A percentile compares a stretch with the other conserved stretches of the same genome.
Evolutionary conservation across 1,284 basidiomycete genomes (phyloP).

Genomic region (Cystobasidium pallidum): DNA sequence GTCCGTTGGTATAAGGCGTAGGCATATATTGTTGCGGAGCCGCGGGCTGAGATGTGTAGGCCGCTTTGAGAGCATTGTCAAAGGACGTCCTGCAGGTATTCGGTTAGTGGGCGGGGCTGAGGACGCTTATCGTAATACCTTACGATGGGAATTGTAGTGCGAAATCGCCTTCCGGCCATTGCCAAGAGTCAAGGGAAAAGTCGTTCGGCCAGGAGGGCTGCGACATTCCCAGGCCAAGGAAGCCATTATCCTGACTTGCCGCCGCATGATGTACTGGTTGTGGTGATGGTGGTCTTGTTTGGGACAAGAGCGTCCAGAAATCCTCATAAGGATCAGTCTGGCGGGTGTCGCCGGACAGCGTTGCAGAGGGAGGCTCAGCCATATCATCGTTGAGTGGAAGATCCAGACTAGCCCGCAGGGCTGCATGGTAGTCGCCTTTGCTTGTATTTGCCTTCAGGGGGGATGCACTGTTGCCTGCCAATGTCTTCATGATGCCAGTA

Average conservation of each 20-base stretch:
- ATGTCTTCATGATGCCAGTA: slow-evolving; percentile 11
- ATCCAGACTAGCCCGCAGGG: slow-evolving; percentile 2
- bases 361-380: background rate
- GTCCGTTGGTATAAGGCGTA: background rate
- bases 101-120: background rate
- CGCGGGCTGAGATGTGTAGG: slow-evolving; percentile 4
- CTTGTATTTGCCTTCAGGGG: slow-evolving; percentile 7
- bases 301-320: slow-evolving; percentile 21
- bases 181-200: slow-evolving; percentile 18
- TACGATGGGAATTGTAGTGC: background rate
- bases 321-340: slow-evolving; percentile 12
- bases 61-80: slow-evolving; percentile 5
- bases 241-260: background rate
- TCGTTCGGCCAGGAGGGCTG: slow-evolving; percentile 10
- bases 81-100: background rate
- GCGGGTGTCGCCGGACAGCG: background rate
- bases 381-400: slow-evolving; percentile 1
- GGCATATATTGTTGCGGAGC: slow-evolving; percentile 2
- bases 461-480: slow-evolving; percentile 17
- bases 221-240: background rate
- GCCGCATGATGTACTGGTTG: background rate
- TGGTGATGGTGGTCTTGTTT: slow-evolving; percentile 11
- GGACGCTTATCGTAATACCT: background rate
- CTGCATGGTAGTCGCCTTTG: slow-evolving; percentile 8
- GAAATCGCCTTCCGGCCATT: slow-evolving; percentile 16